Conservation (phyloP, 805 yeast species). For the Candida berthetii region DNA sequence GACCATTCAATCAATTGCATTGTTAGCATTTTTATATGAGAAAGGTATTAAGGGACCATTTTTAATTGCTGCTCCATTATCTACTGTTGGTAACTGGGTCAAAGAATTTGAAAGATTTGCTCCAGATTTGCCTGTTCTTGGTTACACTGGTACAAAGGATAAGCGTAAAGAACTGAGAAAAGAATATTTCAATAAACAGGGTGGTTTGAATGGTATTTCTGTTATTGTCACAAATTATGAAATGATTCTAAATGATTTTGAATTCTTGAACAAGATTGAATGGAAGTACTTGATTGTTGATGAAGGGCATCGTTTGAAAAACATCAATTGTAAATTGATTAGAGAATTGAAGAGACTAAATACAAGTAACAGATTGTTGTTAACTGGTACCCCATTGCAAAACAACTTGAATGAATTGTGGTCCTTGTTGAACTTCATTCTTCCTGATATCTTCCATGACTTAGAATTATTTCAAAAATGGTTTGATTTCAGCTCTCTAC, state of each 20-base stretch:
- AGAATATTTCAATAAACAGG: constrained; percentile 10
- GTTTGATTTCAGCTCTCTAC: constrained; percentile 77
- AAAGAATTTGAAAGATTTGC: constrained; percentile 68
- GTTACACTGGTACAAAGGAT: constrained; percentile 59
- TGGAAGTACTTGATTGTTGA: constrained; percentile 92
- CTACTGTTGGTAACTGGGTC: constrained; percentile 84
- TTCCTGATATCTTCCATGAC: constrained; percentile 92
- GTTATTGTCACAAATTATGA: constrained; percentile 82
- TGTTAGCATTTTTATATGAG: constrained; percentile 69
- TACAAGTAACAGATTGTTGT: constrained; percentile 65
- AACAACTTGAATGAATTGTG: constrained; percentile 87
- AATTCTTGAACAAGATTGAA: constrained; percentile 38
- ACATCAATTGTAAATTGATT: constrained; percentile 72
- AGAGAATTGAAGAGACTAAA: constrained; percentile 59
- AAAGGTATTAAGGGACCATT: constrained; percentile 78
- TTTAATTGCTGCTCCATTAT: constrained; percentile 71
- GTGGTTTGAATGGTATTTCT: constrained; percentile 26
- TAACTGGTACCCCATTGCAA: constrained; percentile 97
- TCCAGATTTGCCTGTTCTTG: constrained; percentile 56
- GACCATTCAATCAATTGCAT: constrained; percentile 81
- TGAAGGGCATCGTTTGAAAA: constrained; percentile 92
- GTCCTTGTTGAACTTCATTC: constrained; percentile 84
- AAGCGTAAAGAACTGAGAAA: constrained; percentile 43
- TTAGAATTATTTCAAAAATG: constrained; percentile 85
- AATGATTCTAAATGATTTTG: constrained; percentile 63